Conservation (phyloP, 345 rosid species). For the Salix purpurea region DNA sequence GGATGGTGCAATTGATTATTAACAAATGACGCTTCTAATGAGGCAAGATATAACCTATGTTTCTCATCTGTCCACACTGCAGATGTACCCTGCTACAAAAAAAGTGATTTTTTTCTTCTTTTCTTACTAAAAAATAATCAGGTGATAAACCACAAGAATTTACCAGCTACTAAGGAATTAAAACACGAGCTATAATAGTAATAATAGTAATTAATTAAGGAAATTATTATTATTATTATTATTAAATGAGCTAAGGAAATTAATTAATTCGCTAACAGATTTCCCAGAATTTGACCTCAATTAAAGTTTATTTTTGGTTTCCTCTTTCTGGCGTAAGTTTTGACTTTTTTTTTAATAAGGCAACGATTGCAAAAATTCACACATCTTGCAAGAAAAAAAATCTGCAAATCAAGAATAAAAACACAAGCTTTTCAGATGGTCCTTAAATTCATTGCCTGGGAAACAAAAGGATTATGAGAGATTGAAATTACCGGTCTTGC, state of each 20-base stretch:
- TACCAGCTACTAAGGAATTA: too few relatives aligned
- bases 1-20: slow-evolving; percentile 44
- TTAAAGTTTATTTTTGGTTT: background rate
- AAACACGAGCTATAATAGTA: background rate
- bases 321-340: background rate
- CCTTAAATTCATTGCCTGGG: background rate
- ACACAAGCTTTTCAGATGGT: background rate
- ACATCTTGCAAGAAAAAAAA: background rate
- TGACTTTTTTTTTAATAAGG: background rate
- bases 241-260: background rate
- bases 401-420: background rate
- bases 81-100: slow-evolving; percentile 37
- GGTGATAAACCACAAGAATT: background rate
- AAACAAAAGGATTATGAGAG: background rate
- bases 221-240: too few relatives aligned
- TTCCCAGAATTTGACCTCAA: background rate
- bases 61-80: slow-evolving; percentile 70
- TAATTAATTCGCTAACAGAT: background rate
- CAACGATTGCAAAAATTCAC: background rate
- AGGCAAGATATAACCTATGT: slow-evolving; percentile 53
- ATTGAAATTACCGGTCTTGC: slow-evolving; percentile 25
- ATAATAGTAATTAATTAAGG: too few relatives aligned
- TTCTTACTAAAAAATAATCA: background rate
- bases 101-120: too few relatives aligned
- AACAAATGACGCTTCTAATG: slow-evolving; percentile 65